phyloP scores from a whole-genome alignment of 345 rosid genomes.

The Ricinus communis region DNA sequence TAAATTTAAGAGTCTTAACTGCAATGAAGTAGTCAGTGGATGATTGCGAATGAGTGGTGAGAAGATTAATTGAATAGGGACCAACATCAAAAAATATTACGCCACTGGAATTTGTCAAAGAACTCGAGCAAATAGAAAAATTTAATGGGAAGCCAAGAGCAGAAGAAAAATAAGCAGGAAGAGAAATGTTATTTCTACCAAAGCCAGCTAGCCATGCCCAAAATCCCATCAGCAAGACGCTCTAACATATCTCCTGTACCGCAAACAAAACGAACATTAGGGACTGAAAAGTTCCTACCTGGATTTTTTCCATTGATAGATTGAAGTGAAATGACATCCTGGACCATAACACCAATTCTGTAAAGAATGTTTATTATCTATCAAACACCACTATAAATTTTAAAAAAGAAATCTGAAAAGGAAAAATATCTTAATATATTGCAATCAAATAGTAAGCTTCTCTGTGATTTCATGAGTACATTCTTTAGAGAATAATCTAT shows the following conservation, averaged over 20 bases:
- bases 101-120: constrained; percentile 13
- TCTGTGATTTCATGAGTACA: too few species aligned
- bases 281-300: neutral
- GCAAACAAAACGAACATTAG: constrained; percentile 1
- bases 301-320: constrained; percentile 8
- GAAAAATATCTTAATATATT: too few species aligned
- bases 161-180: constrained; percentile 17
- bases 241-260: neutral
- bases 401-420: too few species aligned
- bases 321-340: constrained; percentile 8
- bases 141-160: constrained; percentile 1
- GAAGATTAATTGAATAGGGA: neutral
- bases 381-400: too few species aligned
- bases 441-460: too few species aligned
- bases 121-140: constrained; percentile 18
- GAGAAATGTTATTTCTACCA: constrained; percentile 9
- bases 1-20: constrained; percentile 12
- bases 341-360: constrained; percentile 5
- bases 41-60: constrained; percentile 15
- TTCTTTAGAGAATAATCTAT: too few species aligned
- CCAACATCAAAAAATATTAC: constrained; percentile 3
- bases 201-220: constrained; percentile 25
- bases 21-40: constrained; percentile 23
- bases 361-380: too few species aligned
- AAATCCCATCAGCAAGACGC: constrained; percentile 17